A percentile compares a stretch with the other conserved stretches of the same genome.
phyloP scores from a whole-genome alignment of 768 basidiomycete genomes.

The Psilocybe subaeruginosa region DNA sequence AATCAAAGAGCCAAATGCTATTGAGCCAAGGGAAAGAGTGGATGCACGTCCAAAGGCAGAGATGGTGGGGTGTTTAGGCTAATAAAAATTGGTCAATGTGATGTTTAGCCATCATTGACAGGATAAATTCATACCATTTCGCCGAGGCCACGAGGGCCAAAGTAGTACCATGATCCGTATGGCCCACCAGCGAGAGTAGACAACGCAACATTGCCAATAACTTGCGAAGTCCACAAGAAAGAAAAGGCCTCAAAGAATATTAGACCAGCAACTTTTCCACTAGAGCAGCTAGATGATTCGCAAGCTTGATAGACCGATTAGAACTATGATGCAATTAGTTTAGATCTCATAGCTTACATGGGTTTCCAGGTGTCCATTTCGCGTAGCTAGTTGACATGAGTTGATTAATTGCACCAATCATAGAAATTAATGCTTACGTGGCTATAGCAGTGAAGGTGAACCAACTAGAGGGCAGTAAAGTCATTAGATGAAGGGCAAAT shows the following conservation, averaged over 20 bases:
- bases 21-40: slow-evolving; percentile 79
- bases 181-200: slow-evolving; percentile 83
- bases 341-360: slow-evolving; percentile 44
- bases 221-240: slow-evolving; percentile 87
- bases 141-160: slow-evolving; percentile 69
- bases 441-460: slow-evolving; percentile 79
- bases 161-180: slow-evolving; percentile 84
- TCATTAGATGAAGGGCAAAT: not conserved
- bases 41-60: slow-evolving; percentile 75
- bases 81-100: not conserved
- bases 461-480: slow-evolving; percentile 49
- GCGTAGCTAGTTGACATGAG: slow-evolving; percentile 41
- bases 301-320: slow-evolving; percentile 43
- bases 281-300: slow-evolving; percentile 56
- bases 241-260: slow-evolving; percentile 80
- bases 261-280: slow-evolving; percentile 75
- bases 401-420: not conserved
- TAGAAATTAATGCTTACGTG: slow-evolving; percentile 43
- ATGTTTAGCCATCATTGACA: not conserved
- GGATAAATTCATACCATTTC: slow-evolving; percentile 51
- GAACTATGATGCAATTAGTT: not conserved
- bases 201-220: slow-evolving; percentile 77
- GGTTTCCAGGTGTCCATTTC: slow-evolving; percentile 79
- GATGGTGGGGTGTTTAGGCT: slow-evolving; percentile 74
- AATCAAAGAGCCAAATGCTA: slow-evolving; percentile 84